These are phyloP conservation scores for Aspergillus quadricinctus DNA, from an alignment of 2,329 filamentous ascomycete species.

Conservation along the genomic window DNA sequence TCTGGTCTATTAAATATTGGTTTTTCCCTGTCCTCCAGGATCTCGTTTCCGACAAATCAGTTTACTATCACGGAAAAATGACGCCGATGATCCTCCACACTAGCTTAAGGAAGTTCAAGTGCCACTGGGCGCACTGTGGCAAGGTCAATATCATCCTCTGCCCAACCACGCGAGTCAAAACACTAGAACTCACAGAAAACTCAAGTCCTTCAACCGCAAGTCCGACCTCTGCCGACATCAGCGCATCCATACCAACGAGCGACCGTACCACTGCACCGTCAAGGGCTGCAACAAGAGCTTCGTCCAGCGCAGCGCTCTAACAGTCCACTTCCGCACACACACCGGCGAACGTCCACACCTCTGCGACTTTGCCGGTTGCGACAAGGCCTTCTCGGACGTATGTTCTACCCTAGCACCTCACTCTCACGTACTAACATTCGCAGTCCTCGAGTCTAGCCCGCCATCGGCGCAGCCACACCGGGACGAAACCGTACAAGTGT, in stretches of 20 bases:
- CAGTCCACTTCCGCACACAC: constrained; percentile 42
- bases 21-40: not conserved
- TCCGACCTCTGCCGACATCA: constrained; percentile 45
- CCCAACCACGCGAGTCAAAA: not conserved
- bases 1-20: not conserved
- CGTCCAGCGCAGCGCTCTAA: constrained; percentile 46
- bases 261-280: constrained; percentile 43
- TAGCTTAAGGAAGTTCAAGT: not conserved
- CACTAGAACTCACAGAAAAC: not conserved
- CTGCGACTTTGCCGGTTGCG: constrained; percentile 39
- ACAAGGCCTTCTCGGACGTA: constrained; percentile 44
- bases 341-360: constrained; percentile 44
- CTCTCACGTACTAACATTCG: not conserved
- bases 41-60: not conserved
- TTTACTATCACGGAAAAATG: not conserved
- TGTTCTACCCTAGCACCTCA: constrained; percentile 8
- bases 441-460: constrained; percentile 40
- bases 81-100: not conserved
- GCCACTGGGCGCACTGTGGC: not conserved
- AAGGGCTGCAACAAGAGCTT: constrained; percentile 46
- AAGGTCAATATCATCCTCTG: not conserved
- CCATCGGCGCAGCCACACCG: constrained; percentile 38
- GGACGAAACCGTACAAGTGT: constrained; percentile 38
- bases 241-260: constrained; percentile 47
- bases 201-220: constrained; percentile 46